Percentiles rank a stretch among this genome's conserved stretches.
phyloP scores from a whole-genome alignment of 169 alveolate species.

The Besnoitia besnoiti region DNA sequence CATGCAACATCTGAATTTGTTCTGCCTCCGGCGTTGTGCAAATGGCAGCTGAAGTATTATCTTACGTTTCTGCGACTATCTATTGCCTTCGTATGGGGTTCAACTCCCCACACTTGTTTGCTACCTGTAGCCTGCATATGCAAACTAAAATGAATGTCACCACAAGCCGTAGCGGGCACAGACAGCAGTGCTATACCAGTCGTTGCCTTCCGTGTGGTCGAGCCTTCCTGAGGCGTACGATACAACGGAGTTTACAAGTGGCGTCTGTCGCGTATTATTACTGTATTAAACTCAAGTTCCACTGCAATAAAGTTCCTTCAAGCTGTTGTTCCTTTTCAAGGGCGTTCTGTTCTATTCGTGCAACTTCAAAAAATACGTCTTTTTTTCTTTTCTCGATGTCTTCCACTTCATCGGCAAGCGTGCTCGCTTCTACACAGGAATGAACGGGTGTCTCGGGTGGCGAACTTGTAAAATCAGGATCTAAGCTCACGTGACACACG shows the following conservation, averaged over 20 bases:
- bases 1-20: too few species aligned
- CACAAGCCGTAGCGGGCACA: too few species aligned
- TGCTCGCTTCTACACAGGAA: not conserved
- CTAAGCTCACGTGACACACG: not conserved
- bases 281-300: not conserved
- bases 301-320: not conserved
- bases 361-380: not conserved
- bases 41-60: not conserved
- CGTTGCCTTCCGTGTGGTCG: not conserved
- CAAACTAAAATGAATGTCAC: too few species aligned
- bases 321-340: not conserved
- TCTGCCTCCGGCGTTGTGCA: not conserved
- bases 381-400: not conserved
- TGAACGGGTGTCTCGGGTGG: too few species aligned
- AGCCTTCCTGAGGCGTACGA: not conserved
- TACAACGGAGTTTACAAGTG: not conserved
- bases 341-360: not conserved
- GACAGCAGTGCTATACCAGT: too few species aligned
- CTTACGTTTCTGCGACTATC: not conserved
- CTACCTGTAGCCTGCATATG: too few species aligned
- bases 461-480: not conserved
- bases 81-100: too few species aligned
- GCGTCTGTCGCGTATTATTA: not conserved
- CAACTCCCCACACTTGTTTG: too few species aligned
- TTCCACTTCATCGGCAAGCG: not conserved